Evolutionary conservation across 2,329 filamentous ascomycete genomes (phyloP), one percentile per base, ranked within the genome.

Genomic region (Nothophoma quercina): DNA sequence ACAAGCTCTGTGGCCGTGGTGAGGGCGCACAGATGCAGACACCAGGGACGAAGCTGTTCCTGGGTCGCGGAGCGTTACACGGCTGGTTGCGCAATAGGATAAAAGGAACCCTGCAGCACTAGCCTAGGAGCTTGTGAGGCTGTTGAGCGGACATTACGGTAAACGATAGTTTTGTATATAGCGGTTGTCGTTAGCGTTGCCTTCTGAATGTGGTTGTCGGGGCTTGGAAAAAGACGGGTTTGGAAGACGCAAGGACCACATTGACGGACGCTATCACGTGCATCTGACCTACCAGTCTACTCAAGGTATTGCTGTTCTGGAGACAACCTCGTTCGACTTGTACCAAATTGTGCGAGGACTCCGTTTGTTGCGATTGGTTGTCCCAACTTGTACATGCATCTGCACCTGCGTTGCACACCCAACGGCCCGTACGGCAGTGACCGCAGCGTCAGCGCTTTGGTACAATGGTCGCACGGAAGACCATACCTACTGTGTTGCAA

Each of bases 11-110:
- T 32, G 28, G 18, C 32, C 2, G n/a, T 18, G 15, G 19, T 19
- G 9, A 32, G 7, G 45, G 32, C 33, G 47, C 49, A 54, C 43
- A 42, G 25, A 63, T 55, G 43, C 50, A 61, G 57, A 51, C 59
- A 55, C 57, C 38, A 52, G 30, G 26, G 15, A 19, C 30, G 13
- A 13, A 26, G 42, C 43, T 39, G 19, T n/a, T 18, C 29, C 33
- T 16, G 36, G 15, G 21, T 9, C 16, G 22, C 19, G 26, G 19
- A 41, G 34, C 7, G 38, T 53, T 32, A 26, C 38, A 43, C 43
- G 22, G 22, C 18, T 44, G 22, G 23, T 32, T 43, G 33, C 41
- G 23, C 38, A 23, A 56, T 54, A 44, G 39, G 53, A 46, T 38
- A 32, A 51, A 36, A 48, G 29, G 33, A 16, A 29, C 30, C 23